A percentile compares a stretch with the other conserved stretches of the same genome.
Conservation (phyloP, 2,329 filamentous ascomycete species). For the Aureobasidium vineae region DNA sequence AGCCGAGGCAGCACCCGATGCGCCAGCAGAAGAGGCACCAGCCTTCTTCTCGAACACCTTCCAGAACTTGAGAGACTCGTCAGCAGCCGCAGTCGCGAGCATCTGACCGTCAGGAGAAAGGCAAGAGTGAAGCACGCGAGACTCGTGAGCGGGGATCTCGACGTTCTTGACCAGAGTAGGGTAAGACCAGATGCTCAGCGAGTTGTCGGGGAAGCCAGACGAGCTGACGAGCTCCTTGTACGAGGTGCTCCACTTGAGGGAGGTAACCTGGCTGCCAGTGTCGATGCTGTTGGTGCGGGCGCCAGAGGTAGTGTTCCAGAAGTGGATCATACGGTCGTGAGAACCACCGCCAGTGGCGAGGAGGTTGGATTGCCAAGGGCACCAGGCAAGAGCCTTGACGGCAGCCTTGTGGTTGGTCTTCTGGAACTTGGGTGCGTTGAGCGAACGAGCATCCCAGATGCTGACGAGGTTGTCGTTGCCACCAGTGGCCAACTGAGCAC, state of each 20-base stretch:
- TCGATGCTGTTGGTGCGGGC: slow-evolving; percentile 99
- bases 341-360: slow-evolving; percentile 94
- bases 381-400: slow-evolving; percentile 98
- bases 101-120: slow-evolving; percentile 97
- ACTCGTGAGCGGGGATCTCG: slow-evolving; percentile 97
- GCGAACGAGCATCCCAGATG: slow-evolving; percentile 96
- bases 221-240: slow-evolving; percentile 98
- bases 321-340: slow-evolving; percentile 97
- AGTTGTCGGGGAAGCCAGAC: slow-evolving; percentile 98
- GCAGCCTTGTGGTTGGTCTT: slow-evolving; percentile 99
- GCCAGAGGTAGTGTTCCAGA: slow-evolving; percentile 99
- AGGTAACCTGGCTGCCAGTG: slow-evolving; percentile 95
- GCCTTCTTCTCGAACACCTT: slow-evolving; percentile 99
- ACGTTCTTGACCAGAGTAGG: slow-evolving; percentile 95
- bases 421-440: slow-evolving; percentile 94
- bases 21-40: slow-evolving; percentile 64
- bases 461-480: slow-evolving; percentile 99
- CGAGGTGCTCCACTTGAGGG: slow-evolving; percentile 90
- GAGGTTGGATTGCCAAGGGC: slow-evolving; percentile 97
- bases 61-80: slow-evolving; percentile 99
- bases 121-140: slow-evolving; percentile 91
- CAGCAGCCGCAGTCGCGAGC: slow-evolving; percentile 91
- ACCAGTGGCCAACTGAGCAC: slow-evolving; percentile 92
- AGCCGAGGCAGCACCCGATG: slow-evolving; percentile 69
- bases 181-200: slow-evolving; percentile 98